Percentiles rank a stretch among this genome's conserved stretches.
Evolutionary conservation across 495 filamentous ascomycete genomes (phyloP).

Genomic region (Penicillium egyptiacum): DNA sequence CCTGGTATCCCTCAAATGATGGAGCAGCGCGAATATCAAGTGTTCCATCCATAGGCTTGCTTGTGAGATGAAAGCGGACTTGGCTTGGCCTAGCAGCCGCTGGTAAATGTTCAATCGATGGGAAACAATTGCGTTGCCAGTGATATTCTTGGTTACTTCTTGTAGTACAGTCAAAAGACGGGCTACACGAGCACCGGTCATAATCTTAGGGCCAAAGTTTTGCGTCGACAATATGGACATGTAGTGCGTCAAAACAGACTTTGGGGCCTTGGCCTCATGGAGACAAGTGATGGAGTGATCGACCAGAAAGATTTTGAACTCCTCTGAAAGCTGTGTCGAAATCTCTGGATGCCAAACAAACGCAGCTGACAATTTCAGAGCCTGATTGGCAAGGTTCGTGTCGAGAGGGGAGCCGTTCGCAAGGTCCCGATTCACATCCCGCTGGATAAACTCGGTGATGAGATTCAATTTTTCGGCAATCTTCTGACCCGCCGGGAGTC

Average conservation of each 20-base stretch:
- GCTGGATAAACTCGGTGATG: constrained; percentile 73
- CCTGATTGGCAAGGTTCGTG: constrained; percentile 67
- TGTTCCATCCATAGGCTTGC: constrained; percentile 69
- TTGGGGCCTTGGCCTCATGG: constrained; percentile 62
- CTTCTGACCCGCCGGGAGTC: constrained; percentile 66
- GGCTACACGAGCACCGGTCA: constrained; percentile 66
- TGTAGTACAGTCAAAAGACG: constrained; percentile 67
- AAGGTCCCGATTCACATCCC: constrained; percentile 60
- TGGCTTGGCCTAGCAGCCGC: constrained; percentile 68
- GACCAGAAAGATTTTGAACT: constrained; percentile 75
- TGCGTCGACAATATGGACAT: constrained; percentile 76
- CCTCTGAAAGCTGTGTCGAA: constrained; percentile 63
- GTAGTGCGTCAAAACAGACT: constrained; percentile 72
- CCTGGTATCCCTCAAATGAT: constrained; percentile 72
- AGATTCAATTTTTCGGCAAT: constrained; percentile 72
- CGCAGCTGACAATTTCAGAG: constrained; percentile 69
- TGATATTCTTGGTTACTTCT: constrained; percentile 68
- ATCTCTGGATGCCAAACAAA: constrained; percentile 69
- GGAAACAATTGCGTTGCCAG: constrained; percentile 72
- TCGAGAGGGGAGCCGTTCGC: constrained; percentile 43
- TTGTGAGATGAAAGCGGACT: constrained; percentile 60
- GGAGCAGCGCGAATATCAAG: constrained; percentile 77
- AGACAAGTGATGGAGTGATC: constrained; percentile 74
- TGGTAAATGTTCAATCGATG: constrained; percentile 75
- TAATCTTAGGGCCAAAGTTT: constrained; percentile 69